These are phyloP conservation scores for Talaromyces sp. DNA, from an alignment of 2,329 filamentous ascomycete genomes.

Conservation along the genomic window DNA sequence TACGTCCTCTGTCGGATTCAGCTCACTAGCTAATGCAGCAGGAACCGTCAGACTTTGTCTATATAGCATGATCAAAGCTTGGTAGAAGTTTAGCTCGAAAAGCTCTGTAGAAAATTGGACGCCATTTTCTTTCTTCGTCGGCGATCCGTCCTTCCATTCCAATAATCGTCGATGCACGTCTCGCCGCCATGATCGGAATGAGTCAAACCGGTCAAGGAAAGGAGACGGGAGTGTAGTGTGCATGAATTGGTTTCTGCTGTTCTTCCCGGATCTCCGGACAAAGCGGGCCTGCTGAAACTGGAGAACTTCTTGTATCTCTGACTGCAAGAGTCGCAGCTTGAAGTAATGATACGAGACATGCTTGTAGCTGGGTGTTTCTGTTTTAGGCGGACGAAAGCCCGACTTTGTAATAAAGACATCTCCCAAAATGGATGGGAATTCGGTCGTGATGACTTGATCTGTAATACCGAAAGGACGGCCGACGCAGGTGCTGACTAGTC, in stretches of 20 bases:
- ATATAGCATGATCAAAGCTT: constrained; percentile 93
- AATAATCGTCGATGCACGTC: constrained; percentile 78
- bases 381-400: constrained; percentile 61
- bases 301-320: constrained; percentile 88
- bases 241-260: constrained; percentile 64
- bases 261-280: constrained; percentile 60
- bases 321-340: constrained; percentile 79
- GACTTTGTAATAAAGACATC: constrained; percentile 79
- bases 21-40: constrained; percentile 74
- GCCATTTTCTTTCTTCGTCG: constrained; percentile 70
- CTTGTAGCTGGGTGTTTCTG: constrained; percentile 76
- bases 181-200: constrained; percentile 79
- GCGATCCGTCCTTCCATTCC: constrained; percentile 81
- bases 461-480: constrained; percentile 89
- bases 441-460: constrained; percentile 94
- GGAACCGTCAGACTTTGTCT: constrained; percentile 84
- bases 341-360: constrained; percentile 89
- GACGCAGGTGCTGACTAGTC: constrained; percentile 91
- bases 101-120: constrained; percentile 88
- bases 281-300: constrained; percentile 86
- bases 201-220: constrained; percentile 76
- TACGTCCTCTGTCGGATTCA: constrained; percentile 53
- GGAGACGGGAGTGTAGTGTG: constrained; percentile 75
- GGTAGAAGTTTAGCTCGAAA: constrained; percentile 94
- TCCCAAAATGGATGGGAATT: constrained; percentile 83